These are phyloP conservation scores for Coemansia sp. DNA, from an alignment of 192 early-diverging fungal genomes.

Conservation along the genomic window DNA sequence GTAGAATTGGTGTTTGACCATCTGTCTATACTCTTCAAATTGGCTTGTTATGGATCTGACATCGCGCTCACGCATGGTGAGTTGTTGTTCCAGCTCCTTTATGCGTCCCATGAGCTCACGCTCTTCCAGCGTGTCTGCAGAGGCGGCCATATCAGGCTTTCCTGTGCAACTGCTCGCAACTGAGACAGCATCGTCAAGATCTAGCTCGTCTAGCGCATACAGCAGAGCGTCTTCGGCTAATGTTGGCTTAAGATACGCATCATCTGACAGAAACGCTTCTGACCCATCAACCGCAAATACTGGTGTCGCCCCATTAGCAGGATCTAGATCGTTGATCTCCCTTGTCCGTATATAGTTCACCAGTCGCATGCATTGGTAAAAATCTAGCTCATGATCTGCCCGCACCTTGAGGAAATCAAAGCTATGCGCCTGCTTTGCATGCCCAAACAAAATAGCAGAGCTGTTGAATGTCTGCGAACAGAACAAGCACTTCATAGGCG, in stretches of 20 bases:
- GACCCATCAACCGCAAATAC: conserved; percentile 53
- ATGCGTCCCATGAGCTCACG: conserved; percentile 59
- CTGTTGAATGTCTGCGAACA: conserved; percentile 59
- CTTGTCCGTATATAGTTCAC: conserved; percentile 56
- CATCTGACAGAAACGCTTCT: conserved; percentile 64
- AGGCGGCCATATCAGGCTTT: conserved; percentile 9
- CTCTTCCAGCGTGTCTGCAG: conserved; percentile 56
- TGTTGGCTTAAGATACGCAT: conserved; percentile 65
- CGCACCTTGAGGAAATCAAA: conserved; percentile 68
- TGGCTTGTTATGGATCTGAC: conserved; percentile 56
- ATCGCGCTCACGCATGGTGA: conserved; percentile 58
- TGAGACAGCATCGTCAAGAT: conserved; percentile 56
- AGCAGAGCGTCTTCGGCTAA: conserved; percentile 69
- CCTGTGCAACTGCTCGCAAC: conserved; percentile 16
- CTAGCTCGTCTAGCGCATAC: conserved; percentile 73
- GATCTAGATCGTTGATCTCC: conserved; percentile 30
- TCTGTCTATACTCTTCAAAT: conserved; percentile 67
- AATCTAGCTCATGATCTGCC: conserved; percentile 62
- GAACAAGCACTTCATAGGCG: conserved; percentile 70
- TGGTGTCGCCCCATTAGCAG: conserved; percentile 9
- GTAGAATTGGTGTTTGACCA: conserved; percentile 73
- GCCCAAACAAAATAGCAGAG: conserved; percentile 61
- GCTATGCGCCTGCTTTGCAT: conserved; percentile 59
- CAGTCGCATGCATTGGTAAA: conserved; percentile 73
- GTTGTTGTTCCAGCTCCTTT: conserved; percentile 57